These are phyloP conservation scores for Sarocladiaceae sp. DNA, from an alignment of 2,329 filamentous ascomycete genomes.

Conservation along the genomic window DNA sequence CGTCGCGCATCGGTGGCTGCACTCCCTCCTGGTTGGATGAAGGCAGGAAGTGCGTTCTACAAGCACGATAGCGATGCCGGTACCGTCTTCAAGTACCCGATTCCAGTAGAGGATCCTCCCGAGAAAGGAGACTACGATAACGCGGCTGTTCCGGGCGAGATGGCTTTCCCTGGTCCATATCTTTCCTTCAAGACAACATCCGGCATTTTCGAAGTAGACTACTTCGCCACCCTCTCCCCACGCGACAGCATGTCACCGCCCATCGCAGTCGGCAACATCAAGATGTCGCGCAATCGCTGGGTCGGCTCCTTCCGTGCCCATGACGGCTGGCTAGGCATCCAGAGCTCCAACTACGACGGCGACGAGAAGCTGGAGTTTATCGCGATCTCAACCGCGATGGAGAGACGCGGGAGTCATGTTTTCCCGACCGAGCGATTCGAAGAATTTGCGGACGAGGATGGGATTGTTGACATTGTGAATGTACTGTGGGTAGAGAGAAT, in stretches of 20 bases:
- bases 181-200: conserved; percentile 35
- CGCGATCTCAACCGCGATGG: conserved; percentile 35
- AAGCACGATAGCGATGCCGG: conserved; percentile 34
- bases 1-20: conserved; percentile 19
- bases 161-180: conserved; percentile 31
- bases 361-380: conserved; percentile 40
- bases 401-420: conserved; percentile 36
- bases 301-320: conserved; percentile 40
- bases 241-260: conserved; percentile 32
- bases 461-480: conserved; percentile 40
- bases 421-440: conserved; percentile 35
- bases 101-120: conserved; percentile 32
- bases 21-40: conserved; percentile 36
- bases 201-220: conserved; percentile 37
- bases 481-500: conserved; percentile 43
- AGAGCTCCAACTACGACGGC: conserved; percentile 41
- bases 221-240: conserved; percentile 29
- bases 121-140: conserved; percentile 25
- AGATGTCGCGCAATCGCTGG: conserved; percentile 30
- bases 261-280: conserved; percentile 39
- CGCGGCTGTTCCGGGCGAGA: conserved; percentile 19
- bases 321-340: conserved; percentile 40
- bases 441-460: conserved; percentile 36
- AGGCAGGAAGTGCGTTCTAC: conserved; percentile 28
- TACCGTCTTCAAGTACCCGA: conserved; percentile 37